These are phyloP conservation scores for Blastobotrys capitulatus DNA, from an alignment of 1,139 yeast genomes.

Conservation along the genomic window DNA sequence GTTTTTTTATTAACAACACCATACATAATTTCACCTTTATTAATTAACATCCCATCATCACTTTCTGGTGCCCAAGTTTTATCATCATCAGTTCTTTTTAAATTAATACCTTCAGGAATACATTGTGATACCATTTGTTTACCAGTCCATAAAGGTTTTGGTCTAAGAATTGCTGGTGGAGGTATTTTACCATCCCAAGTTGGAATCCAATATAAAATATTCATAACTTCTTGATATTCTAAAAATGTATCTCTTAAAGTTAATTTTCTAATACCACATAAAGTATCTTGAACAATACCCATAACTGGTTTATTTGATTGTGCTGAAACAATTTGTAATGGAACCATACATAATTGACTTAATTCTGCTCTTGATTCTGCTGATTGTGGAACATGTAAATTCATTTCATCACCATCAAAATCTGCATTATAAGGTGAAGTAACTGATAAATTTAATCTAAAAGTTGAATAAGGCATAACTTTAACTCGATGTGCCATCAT, in stretches of 20 bases:
- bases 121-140: slow-evolving; percentile 90
- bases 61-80: slow-evolving; percentile 79
- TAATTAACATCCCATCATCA: slow-evolving; percentile 87
- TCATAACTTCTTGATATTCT: slow-evolving; percentile 93
- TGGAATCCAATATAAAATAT: slow-evolving; percentile 95
- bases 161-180: slow-evolving; percentile 91
- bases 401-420: slow-evolving; percentile 99
- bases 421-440: slow-evolving; percentile 99
- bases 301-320: slow-evolving; percentile 98
- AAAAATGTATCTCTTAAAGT: slow-evolving; percentile 84
- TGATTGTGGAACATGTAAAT: slow-evolving; percentile 97
- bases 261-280: slow-evolving; percentile 95
- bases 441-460: slow-evolving; percentile 91
- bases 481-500: slow-evolving; percentile 99
- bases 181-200: slow-evolving; percentile 99
- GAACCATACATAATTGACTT: slow-evolving; percentile 93
- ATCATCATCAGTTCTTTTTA: slow-evolving; percentile 89
- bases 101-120: slow-evolving; percentile 91
- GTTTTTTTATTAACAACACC: slow-evolving; percentile 98
- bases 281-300: slow-evolving; percentile 99
- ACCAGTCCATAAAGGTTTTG: slow-evolving; percentile 97
- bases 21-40: slow-evolving; percentile 89
- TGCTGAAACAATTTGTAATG: slow-evolving; percentile 95
- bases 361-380: slow-evolving; percentile 97
- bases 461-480: slow-evolving; percentile 98